Evolutionary conservation across 257 asterid genomes (phyloP).

Genomic region (Leptodermis oblonga): DNA sequence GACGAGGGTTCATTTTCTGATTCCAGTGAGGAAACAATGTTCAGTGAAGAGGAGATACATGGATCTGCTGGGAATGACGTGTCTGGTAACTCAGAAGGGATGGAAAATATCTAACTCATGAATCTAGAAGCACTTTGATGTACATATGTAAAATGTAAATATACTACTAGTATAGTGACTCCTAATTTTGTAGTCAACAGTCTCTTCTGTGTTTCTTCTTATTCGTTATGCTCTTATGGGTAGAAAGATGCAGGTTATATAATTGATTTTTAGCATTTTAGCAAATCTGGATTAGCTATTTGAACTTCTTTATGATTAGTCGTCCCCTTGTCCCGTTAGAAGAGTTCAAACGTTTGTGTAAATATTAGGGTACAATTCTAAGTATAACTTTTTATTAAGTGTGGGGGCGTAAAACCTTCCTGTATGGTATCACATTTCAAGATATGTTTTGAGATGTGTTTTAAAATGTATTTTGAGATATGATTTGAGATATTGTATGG

Average conservation of each 20-base stretch:
- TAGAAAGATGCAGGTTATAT: background rate
- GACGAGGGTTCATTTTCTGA: slow-evolving; percentile 59
- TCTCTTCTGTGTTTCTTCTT: background rate
- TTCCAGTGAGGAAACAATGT: slow-evolving; percentile 56
- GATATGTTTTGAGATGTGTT: too few species aligned
- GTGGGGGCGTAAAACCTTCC: too few species aligned
- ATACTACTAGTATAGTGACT: background rate
- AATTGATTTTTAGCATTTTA: too few species aligned
- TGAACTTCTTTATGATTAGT: too few species aligned
- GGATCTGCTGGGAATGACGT: slow-evolving; percentile 55
- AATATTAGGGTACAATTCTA: too few species aligned
- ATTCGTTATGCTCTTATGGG: background rate
- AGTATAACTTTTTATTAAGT: too few species aligned
- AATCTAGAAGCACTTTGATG: background rate
- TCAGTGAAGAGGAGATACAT: slow-evolving; percentile 72
- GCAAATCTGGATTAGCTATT: too few species aligned
- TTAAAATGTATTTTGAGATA: too few species aligned
- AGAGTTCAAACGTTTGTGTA: too few species aligned
- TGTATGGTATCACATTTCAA: too few species aligned
- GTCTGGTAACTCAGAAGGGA: slow-evolving; percentile 65
- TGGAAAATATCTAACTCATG: background rate
- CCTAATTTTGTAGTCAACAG: background rate
- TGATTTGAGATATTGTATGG: too few species aligned
- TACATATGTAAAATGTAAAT: background rate
- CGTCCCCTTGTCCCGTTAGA: too few species aligned